Evolutionary conservation across 257 asterid species (phyloP).

Genomic region (Apocynum venetum): DNA sequence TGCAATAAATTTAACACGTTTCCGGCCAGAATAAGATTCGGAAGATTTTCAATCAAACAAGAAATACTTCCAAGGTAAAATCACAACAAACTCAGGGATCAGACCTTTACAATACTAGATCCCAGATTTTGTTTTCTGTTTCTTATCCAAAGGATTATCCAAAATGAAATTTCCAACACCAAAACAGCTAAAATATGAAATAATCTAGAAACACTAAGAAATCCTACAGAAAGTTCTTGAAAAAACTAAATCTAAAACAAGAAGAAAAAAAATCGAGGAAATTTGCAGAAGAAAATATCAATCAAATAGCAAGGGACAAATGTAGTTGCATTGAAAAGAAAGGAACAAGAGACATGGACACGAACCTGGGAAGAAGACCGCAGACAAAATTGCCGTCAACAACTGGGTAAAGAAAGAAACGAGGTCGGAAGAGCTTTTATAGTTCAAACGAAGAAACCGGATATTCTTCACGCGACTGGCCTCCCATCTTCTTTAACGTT

Average conservation of each 20-base stretch:
- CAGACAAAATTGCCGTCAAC: background rate
- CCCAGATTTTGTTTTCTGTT: background rate
- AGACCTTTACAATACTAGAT: background rate
- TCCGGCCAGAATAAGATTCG: background rate
- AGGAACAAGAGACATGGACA: background rate
- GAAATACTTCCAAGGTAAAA: background rate
- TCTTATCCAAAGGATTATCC: background rate
- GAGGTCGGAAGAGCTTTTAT: background rate
- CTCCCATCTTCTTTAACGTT: conserved; percentile 1
- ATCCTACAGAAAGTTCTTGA: background rate
- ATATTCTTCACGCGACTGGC: conserved; percentile 12
- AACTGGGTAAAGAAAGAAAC: background rate
- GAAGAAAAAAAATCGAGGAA: accelerated
- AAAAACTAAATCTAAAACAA: background rate
- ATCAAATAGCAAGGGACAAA: background rate
- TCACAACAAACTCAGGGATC: background rate
- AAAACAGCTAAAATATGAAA: background rate
- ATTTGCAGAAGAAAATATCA: background rate
- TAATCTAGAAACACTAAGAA: background rate
- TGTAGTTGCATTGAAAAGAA: background rate
- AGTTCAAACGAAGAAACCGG: background rate
- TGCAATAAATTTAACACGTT: background rate
- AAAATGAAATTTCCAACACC: background rate
- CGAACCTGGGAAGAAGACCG: background rate
- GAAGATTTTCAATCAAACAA: background rate